Base-by-base conservation (phyloP, 805 yeast species). In the Saccharomyces eubayanus region DNA sequence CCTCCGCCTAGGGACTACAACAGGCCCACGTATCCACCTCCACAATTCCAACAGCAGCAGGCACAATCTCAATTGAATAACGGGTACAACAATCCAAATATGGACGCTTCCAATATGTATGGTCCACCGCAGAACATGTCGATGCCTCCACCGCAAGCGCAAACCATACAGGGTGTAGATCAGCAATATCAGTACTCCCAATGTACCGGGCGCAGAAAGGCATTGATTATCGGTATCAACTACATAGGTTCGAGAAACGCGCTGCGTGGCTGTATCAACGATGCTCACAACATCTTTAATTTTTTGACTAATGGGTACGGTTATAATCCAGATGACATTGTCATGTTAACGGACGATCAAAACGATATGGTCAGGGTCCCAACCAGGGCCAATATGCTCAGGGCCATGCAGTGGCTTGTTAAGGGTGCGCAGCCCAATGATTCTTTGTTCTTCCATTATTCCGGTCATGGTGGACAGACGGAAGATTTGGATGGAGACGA, bases 391-490 rank as follows among this genome's bases (percentile, higher is more conserved):
- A 88, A 89, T 66, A 88, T 89, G 66, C 64, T 87, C 21, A 75
- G 83, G 46, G 96, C 90, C 2, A 85, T 87, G 87, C 82, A 78
- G 53, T 88, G 96, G 96, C 76, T 88, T 24, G 91, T 85, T 21
- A 73, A 73, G 21, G 85, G 76, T 57, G 94, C 95, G 0, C 74
- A 72, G 59, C 84, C 94, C 14, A 87, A 88, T 60, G 96, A 88
- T 70, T 80, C 89, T 8, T 69, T 88, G 50, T 83, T 89, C 61
- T 81, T 89, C 76, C 96, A 89, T 67, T 88, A 84, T 65, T 85
- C 94, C 0, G 94, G 96, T 6, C 96, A 89, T 65, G 96, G 96
- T 30, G 89, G 94, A 1, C 86, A 83, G 63, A 80, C 82, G 4
- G 70, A 74, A 48, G 96, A 88, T 66, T 64, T 72, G 31, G 81